Conservation (phyloP, 768 basidiomycete genomes). For the Auricularia sp. region DNA sequence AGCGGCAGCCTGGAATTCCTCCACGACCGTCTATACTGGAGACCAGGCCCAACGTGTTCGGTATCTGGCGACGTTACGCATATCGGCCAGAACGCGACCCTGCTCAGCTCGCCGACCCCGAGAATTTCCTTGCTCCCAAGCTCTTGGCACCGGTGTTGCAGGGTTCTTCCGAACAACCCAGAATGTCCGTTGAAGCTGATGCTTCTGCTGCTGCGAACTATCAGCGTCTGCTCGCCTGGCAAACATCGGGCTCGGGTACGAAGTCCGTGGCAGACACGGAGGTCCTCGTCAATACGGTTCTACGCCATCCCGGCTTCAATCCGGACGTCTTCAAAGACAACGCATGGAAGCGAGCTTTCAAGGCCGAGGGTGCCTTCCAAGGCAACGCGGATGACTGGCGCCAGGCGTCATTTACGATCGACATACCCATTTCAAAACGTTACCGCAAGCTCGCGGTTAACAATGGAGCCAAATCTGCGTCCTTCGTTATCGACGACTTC, state of each 20-base stretch:
- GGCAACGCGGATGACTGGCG: not conserved
- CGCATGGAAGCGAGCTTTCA: not conserved
- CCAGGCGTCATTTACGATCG: not conserved
- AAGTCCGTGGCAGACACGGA: not conserved
- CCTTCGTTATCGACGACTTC: no score
- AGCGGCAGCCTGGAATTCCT: not conserved
- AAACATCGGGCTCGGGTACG: not conserved
- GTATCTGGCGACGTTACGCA: not conserved
- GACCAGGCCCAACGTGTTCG: not conserved
- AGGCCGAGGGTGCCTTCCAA: not conserved
- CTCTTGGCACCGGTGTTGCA: no score
- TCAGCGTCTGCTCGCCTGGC: not conserved
- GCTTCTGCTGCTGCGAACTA: not conserved
- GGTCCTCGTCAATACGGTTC: not conserved
- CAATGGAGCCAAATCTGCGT: no score
- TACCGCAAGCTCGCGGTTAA: not conserved
- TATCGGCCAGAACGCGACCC: not conserved
- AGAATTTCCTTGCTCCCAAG: not conserved
- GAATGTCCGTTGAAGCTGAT: no score
- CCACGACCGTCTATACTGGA: no score
- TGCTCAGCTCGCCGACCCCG: not conserved
- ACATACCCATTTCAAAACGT: not conserved
- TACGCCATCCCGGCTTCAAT: not conserved
- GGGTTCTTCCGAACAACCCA: no score
- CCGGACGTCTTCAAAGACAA: not conserved